These are phyloP conservation scores for Theileria parva DNA, from an alignment of 169 alveolate species.

Conservation along the genomic window DNA sequence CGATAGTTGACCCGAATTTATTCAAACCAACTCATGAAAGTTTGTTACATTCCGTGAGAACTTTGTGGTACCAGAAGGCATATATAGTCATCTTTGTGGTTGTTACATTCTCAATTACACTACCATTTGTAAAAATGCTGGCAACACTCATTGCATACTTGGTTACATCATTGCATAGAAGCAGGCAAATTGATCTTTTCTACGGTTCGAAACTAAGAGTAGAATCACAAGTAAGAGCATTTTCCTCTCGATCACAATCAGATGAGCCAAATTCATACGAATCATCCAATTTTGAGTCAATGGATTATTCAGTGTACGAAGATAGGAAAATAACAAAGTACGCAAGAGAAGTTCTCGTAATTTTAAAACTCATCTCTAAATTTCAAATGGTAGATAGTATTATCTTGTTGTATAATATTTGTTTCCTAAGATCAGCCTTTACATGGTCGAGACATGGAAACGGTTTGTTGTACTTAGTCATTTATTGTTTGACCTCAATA, in stretches of 20 bases:
- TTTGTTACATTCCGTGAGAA: conserved; percentile 51
- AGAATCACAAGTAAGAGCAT: neutral
- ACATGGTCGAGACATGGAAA: conserved; percentile 54
- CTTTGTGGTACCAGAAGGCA: conserved; percentile 47
- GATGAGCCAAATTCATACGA: conserved; percentile 30
- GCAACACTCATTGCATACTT: conserved; percentile 32
- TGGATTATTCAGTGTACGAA: conserved; percentile 19
- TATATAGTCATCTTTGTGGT: conserved; percentile 48
- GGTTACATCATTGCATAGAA: conserved; percentile 35
- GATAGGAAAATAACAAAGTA: conserved; percentile 54
- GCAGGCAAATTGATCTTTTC: conserved; percentile 34
- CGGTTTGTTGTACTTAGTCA: conserved; percentile 46
- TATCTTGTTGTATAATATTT: conserved; percentile 42
- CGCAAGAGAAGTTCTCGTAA: conserved; percentile 54
- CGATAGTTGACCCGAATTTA: conserved; percentile 40
- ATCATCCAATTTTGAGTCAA: neutral
- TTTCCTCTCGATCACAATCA: neutral
- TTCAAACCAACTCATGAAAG: conserved; percentile 58
- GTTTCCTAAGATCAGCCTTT: conserved; percentile 48
- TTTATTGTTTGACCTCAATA: conserved; percentile 56
- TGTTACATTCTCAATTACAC: conserved; percentile 39
- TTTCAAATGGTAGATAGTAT: conserved; percentile 65
- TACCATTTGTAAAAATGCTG: conserved; percentile 62
- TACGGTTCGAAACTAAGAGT: conserved; percentile 25
- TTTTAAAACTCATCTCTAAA: conserved; percentile 58